A percentile compares a stretch with the other conserved stretches of the same genome.
These are phyloP conservation scores for Malania oleifera DNA, from an alignment of 164 flowering plant genomes.

Conservation along the genomic window DNA sequence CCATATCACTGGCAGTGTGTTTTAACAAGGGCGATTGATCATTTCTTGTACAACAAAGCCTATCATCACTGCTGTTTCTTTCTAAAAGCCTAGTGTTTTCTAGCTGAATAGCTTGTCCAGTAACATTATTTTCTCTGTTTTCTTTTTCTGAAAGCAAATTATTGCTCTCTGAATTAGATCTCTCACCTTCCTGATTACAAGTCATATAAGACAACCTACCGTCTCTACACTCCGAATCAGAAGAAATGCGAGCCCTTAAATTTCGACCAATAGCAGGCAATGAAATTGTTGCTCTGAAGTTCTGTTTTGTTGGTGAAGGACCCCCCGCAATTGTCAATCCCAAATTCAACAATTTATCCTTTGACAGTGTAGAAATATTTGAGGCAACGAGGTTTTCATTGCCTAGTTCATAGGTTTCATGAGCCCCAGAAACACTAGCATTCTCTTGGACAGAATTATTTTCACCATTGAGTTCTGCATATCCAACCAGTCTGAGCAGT, in stretches of 20 bases:
- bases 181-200: constrained; percentile 10
- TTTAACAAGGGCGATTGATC: constrained; percentile 14
- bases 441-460: constrained; percentile 14
- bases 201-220: constrained; percentile 3
- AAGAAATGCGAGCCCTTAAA: constrained; percentile 53
- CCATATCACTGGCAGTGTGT: constrained; percentile 8
- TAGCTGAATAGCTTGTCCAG: constrained; percentile 11
- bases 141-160: constrained; percentile 14
- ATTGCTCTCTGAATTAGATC: constrained; percentile 7
- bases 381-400: constrained; percentile 14
- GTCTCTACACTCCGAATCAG: constrained; percentile 26
- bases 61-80: constrained; percentile 16
- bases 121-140: constrained; percentile 1
- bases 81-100: constrained; percentile 16
- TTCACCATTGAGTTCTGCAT: constrained; percentile 36
- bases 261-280: constrained; percentile 74
- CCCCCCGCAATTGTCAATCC: constrained; percentile 90
- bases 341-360: constrained; percentile 23
- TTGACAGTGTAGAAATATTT: constrained; percentile 13
- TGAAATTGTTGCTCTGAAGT: constrained; percentile 71
- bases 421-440: constrained; percentile 3
- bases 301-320: constrained; percentile 82
- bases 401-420: constrained; percentile 15
- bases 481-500: constrained; percentile 54
- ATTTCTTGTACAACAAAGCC: constrained; percentile 6